Evolutionary conservation across 225 moss, liverwort and hornwort species (phyloP).

Genomic region (Sphagnum tenellum): DNA sequence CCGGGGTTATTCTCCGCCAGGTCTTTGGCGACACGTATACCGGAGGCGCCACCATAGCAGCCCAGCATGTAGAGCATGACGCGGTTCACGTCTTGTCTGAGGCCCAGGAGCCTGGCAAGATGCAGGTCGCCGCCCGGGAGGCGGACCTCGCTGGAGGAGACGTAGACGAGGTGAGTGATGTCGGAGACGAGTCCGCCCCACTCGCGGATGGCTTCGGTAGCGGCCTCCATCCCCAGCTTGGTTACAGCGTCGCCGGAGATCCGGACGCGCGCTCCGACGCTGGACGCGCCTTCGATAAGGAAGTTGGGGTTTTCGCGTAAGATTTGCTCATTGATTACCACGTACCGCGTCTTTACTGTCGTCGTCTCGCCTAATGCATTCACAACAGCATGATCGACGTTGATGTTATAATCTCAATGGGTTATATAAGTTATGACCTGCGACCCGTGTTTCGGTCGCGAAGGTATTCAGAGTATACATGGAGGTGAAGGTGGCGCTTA

Average conservation of each 20-base stretch:
- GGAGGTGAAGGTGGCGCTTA: slow-evolving; percentile 10
- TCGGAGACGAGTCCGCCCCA: slow-evolving; percentile 58
- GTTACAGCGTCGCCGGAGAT: slow-evolving; percentile 79
- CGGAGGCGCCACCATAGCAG: slow-evolving; percentile 79
- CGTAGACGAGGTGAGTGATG: slow-evolving; percentile 90
- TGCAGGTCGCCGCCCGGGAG: slow-evolving; percentile 80
- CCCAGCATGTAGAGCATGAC: slow-evolving; percentile 94
- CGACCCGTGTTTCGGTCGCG: too few relatives aligned
- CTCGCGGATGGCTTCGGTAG: slow-evolving; percentile 54
- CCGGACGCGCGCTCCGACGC: slow-evolving; percentile 57
- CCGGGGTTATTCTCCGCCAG: slow-evolving; percentile 79
- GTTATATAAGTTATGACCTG: too few relatives aligned
- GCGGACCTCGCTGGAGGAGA: slow-evolving; percentile 88
- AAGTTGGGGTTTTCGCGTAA: slow-evolving; percentile 65
- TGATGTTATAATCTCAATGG: too few relatives aligned
- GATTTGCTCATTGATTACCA: slow-evolving; percentile 60
- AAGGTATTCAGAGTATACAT: too few relatives aligned
- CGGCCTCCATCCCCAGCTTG: slow-evolving; percentile 71
- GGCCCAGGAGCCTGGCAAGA: slow-evolving; percentile 52
- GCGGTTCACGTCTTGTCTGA: slow-evolving; percentile 66
- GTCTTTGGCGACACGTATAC: slow-evolving; percentile 86
- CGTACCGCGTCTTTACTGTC: slow-evolving; percentile 88
- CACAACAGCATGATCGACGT: too few relatives aligned
- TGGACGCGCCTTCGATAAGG: slow-evolving; percentile 56
- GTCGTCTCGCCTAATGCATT: slow-evolving; percentile 59